Conservation (phyloP, 208 protist species). For the Trypanosoma avium region DNA sequence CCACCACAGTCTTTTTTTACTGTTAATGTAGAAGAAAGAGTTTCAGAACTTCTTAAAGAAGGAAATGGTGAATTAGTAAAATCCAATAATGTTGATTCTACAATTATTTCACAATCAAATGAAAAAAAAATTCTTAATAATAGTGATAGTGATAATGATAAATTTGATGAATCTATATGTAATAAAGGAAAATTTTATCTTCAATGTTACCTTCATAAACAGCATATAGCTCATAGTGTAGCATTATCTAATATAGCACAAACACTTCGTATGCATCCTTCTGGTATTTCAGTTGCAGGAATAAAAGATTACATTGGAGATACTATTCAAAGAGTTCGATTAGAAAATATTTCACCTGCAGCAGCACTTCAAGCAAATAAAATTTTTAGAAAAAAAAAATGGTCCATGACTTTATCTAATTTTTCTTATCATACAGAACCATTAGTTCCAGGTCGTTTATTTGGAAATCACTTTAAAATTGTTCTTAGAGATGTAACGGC, state of each 20-base stretch:
- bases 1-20: conserved; percentile 54
- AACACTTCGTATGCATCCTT: conserved; percentile 76
- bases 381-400: conserved; percentile 41
- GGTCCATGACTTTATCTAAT: conserved; percentile 65
- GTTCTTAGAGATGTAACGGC: conserved; percentile 75
- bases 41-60: conserved; percentile 25
- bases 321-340: conserved; percentile 76
- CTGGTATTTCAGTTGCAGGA: conserved; percentile 70
- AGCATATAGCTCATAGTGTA: conserved; percentile 73
- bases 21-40: conserved; percentile 39
- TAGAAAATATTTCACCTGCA: conserved; percentile 67
- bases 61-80: not conserved
- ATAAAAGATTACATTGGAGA: conserved; percentile 91
- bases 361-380: conserved; percentile 62
- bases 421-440: conserved; percentile 77
- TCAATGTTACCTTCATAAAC: conserved; percentile 81
- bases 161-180: not conserved
- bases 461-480: conserved; percentile 84
- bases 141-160: not conserved
- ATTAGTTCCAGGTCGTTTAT: conserved; percentile 66
- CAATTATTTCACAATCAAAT: too few relatives aligned
- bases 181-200: conserved; percentile 41
- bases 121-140: not conserved
- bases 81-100: not conserved
- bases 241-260: conserved; percentile 64